Evolutionary conservation across 192 early-diverging fungal genomes (phyloP).

Genomic region (Dissophora ornata): DNA sequence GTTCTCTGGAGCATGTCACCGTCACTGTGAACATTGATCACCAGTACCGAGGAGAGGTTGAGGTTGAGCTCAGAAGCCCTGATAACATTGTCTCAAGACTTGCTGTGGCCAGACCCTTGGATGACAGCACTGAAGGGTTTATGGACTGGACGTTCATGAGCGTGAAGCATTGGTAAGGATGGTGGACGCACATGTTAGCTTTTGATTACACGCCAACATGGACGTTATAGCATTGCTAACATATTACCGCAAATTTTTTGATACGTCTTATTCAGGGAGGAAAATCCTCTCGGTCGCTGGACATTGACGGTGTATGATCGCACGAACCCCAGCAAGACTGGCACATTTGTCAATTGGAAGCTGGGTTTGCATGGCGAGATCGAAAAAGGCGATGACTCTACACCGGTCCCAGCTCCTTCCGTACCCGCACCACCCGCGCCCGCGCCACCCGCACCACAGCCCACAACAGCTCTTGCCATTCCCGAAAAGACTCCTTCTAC

Average conservation of each 20-base stretch:
- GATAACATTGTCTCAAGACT: conserved; percentile 72
- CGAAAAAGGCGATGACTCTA: conserved; percentile 10
- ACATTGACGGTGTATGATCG: conserved; percentile 74
- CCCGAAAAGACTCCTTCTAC: conserved; percentile 17
- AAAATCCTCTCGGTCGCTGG: conserved; percentile 85
- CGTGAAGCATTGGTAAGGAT: conserved; percentile 88
- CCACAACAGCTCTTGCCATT: conserved; percentile 30
- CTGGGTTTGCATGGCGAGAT: conserved; percentile 54
- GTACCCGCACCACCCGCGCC: conserved; percentile 11
- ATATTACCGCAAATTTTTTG: background rate
- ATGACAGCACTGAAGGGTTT: conserved; percentile 76
- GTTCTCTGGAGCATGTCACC: conserved; percentile 84
- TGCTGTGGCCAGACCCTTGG: conserved; percentile 68
- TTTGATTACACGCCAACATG: too few relatives aligned
- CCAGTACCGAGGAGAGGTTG: conserved; percentile 80
- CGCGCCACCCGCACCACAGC: conserved; percentile 9
- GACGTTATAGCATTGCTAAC: too few relatives aligned
- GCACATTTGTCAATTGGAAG: conserved; percentile 74
- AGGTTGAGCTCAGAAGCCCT: conserved; percentile 79
- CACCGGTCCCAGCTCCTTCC: background rate
- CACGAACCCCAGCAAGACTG: conserved; percentile 57
- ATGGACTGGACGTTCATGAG: conserved; percentile 90
- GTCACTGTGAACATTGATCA: conserved; percentile 85
- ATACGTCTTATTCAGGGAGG: conserved; percentile 62
- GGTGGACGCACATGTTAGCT: too few relatives aligned